Base-by-base conservation (phyloP, 805 yeast species). In the Suhomyces tanzawaensis region DNA sequence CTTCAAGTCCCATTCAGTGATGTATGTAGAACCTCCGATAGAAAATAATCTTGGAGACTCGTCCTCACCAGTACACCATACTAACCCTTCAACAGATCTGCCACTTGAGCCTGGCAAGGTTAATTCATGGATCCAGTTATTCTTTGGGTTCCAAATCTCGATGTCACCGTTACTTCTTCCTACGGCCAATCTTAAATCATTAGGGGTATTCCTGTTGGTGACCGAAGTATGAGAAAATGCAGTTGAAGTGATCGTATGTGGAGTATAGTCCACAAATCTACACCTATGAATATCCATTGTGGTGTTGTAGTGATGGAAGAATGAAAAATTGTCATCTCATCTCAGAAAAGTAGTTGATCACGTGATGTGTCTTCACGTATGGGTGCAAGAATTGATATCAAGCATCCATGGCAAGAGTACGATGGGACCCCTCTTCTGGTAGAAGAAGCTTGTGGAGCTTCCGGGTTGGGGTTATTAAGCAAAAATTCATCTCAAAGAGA, bases 161-260 rank as follows among this genome's bases (percentile, higher is more conserved):
- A 93, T 85, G 53, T 90, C 90, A 27, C 99, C 99, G 57, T 93
- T 90, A 32, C 87, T 77, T 58, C 97, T 76, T 21, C 96, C 98
- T 4, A 91, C 85, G 1, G 98, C 97, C 26, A 93, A 64, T 42
- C 96, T 72, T 39, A 88, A 66, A 42, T 77, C 81, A 17, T 59
- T 62, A 19, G 78, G 81, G 1, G 53, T 53, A 4, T 49, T 41
- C 12, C 38, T 41, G 1, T 79, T 68, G 19, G 66, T 49, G 8
- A 47, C 35, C 0, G 86, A 75, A 4, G 62, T 57, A 55, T 79
- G 85, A 23, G 91, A 84, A 58, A 89, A 91, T 3, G 86, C 82
- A 36, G 85, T 62, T 1, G 95, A 76, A 0, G 97, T 87, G 39
- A 91, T 82, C 16, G 87, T 78, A 37, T 84, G 89, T 3, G 97